A percentile compares a stretch with the other conserved stretches of the same genome.
Conservation (phyloP, 495 filamentous ascomycete genomes). For the Hyphodiscus hymeniophilus region DNA sequence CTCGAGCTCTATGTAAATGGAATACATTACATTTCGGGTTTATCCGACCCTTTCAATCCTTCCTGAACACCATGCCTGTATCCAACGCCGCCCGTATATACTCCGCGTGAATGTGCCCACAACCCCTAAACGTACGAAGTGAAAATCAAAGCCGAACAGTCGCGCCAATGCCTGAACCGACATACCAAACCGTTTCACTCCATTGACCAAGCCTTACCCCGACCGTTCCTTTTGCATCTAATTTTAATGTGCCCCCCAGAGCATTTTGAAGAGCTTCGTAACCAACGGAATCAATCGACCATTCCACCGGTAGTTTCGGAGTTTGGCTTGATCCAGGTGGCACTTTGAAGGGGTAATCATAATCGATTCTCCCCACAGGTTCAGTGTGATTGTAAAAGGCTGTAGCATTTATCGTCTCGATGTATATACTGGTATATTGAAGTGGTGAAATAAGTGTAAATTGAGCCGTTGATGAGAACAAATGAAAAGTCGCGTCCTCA, state of each 20-base stretch:
- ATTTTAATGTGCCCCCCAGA: constrained; percentile 69
- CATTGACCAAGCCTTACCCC: constrained; percentile 65
- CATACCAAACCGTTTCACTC: constrained; percentile 58
- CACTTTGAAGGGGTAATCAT: constrained; percentile 65
- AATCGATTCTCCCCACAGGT: constrained; percentile 65
- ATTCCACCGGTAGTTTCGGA: constrained; percentile 72
- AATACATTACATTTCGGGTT: neutral
- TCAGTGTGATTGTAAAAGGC: constrained; percentile 77
- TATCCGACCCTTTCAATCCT: neutral
- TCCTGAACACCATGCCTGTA: neutral
- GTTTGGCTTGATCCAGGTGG: constrained; percentile 63
- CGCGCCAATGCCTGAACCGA: constrained; percentile 67
- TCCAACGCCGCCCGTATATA: neutral
- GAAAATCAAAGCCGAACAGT: constrained; percentile 50
- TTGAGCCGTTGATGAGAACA: constrained; percentile 77
- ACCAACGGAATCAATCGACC: constrained; percentile 68
- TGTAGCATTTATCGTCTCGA: constrained; percentile 74
- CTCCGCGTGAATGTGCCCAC: neutral
- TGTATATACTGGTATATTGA: constrained; percentile 55
- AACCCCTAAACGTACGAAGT: neutral
- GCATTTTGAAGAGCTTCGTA: constrained; percentile 74
- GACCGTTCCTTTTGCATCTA: constrained; percentile 71
- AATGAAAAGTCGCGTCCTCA: constrained; percentile 74
- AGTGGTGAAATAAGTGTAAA: constrained; percentile 81
- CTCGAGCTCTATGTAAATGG: neutral